Evolutionary conservation across 2,329 filamentous ascomycete genomes (phyloP), one percentile per base, ranked within the genome.

Genomic region (Alternaria sp.): DNA sequence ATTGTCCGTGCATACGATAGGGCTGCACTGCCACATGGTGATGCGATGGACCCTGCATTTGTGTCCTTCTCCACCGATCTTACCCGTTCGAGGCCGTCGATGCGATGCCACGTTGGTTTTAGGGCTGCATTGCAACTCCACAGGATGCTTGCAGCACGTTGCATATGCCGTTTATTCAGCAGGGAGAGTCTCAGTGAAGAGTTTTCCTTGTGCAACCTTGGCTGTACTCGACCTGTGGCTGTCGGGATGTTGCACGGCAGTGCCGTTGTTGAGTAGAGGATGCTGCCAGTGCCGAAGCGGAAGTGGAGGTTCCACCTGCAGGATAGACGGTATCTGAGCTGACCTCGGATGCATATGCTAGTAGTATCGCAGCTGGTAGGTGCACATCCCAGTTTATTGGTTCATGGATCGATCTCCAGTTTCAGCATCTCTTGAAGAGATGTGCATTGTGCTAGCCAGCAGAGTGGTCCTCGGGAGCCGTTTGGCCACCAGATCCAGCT

Each of bases 1-100:
- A 59, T 57, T 36, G n/a, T 45, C 57, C 57, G 66, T 68, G 63
- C 57, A 61, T 66, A 57, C 60, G 63, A 19, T 66, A 70, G 64
- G 67, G 67, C 67, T 68, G 67, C 67, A 70, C 66, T 53, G 67
- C 67, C 67, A 68, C 67, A 63, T 36, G 43, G 51, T 28, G 19
- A 13, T 32, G 47, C 36, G 30, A 47, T 61, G 59, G 64, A 67
- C 67, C 67, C 67, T 69, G 65, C 59, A 59, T 62, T 44, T 58
- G 23, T 9, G 9, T 26, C 17, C 45, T 50, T 54, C 60, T 50
- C 50, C 45, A 59, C 55, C 40, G 60, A 59, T 59, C 53, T 52
- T 36, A 36, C 54, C 61, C 43, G 54, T 53, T 58, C 49, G 23
- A 54, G 61, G 49, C 32, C n/a, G 53, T 54, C 46, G 58, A 67